A percentile compares a stretch with the other conserved stretches of the same genome.
Evolutionary conservation across 805 yeast genomes (phyloP).

Genomic region (Metschnikowia proteae): DNA sequence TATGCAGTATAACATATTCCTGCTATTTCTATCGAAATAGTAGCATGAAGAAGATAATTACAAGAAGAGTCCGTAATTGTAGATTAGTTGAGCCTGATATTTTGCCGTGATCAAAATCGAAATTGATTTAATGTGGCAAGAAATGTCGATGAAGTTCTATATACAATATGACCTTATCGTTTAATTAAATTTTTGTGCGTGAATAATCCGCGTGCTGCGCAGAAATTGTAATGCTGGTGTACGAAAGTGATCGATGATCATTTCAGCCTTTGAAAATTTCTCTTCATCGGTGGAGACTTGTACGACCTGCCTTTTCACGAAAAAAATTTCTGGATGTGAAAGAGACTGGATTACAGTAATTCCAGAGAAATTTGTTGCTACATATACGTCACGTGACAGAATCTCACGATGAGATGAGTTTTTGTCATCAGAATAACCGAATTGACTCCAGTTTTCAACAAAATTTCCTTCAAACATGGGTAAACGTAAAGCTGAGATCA

Average conservation of each 20-base stretch:
- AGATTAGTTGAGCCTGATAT: too few species aligned
- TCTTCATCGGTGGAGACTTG: too few species aligned
- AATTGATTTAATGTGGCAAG: neutral
- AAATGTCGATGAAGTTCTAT: neutral
- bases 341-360: neutral
- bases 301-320: too few species aligned
- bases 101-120: neutral
- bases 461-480: conserved; percentile 9
- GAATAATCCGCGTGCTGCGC: neutral
- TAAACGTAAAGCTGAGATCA: conserved; percentile 13
- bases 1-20: neutral
- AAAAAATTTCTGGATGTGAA: too few species aligned
- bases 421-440: neutral
- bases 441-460: neutral
- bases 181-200: neutral
- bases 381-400: neutral
- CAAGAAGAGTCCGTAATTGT: neutral
- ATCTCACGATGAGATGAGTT: conserved; percentile 5
- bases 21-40: too few species aligned
- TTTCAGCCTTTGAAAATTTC: neutral
- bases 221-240: neutral
- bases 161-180: neutral
- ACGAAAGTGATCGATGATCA: neutral
- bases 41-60: neutral
- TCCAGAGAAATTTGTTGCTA: neutral